Evolutionary conservation across 495 filamentous ascomycete genomes (phyloP), one percentile per base, ranked within the genome.

Genomic region (Penicillium arizonense): DNA sequence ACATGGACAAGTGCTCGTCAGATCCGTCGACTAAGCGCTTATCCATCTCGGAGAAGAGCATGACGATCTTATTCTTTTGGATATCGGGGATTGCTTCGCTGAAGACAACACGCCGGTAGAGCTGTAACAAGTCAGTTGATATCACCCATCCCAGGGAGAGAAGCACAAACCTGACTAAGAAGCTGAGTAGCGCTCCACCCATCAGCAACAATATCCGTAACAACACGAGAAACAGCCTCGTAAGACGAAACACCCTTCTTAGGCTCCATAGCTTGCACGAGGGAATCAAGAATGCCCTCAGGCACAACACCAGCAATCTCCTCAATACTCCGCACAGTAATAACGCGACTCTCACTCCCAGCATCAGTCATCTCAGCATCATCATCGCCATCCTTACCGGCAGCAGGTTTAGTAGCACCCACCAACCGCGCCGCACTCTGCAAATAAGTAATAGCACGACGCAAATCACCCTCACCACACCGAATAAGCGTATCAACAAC

Each of bases 301-400:
- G 94, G 94, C 56, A 99, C 88, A 1, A 97, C 91, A 48, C 94
- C 94, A 1, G 94, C 95, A 66, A 99, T 97, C 67, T 97, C 94
- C 68, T 97, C 88, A 38, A 99, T 82, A 16, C 78, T 89, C 61
- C 79, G 79, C 24, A 91, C 78, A 1, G 95, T 92, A 18, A 97
- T 83, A 20, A 74, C 28, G 2, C 58, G 44, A 1, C 47, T 20
- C 2, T 50, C 43, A 35, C 34, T 37, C 44, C 66, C 69, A 23
- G 70, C 66, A 57, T 78, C 74, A 8, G 55, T 52, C 77, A 82
- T 84, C 24, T 73, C 79, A 47, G 75, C 71, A 53, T 74, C 74
- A 12, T 71, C 71, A 52, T 78, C 74, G 23, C 67, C 74, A 35
- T 85, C 79, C 57, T 76, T 77, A 42, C 78, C 67, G 64, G 47